Base-by-base conservation (phyloP, 2,329 filamentous ascomycete genomes). In the Dactylonectria macrodidyma region DNA sequence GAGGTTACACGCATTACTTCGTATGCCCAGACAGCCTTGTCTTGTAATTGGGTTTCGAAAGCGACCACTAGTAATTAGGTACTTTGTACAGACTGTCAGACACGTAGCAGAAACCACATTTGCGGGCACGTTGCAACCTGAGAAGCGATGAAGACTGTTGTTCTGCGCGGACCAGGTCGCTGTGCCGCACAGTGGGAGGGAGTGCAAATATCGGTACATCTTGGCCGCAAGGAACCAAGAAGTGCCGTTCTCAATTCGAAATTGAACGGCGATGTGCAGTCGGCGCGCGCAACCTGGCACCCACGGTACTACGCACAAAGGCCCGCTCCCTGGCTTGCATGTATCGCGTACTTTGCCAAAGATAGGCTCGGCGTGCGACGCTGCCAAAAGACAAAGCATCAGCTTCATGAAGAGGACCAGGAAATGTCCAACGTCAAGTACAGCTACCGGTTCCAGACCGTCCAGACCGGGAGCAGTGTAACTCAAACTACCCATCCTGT, bases 121-220 rank as follows among this genome's bases (percentile, higher is more conserved):
- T 30, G 26, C 33, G 51, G 51, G 46, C 58, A 24, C 19, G 38
- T 46, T 59, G 55, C 62, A 62, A 44, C 47, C 41, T 54, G 50
- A 30, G 50, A 51, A 36, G 54, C 58, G 60, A 68, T 66, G 69
- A 66, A 67, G 24, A 68, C 66, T 63, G 60, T 19, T 61, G 58
- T 50, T 50, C 59, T 72, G 19, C 47, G 58, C 48, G 38, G 44
- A 61, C 41, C 57, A 59, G 61, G 57, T 54, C 33, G 10, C 14
- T 19, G 47, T 63, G 50, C 14, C 24, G 47, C 19, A 44, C 41
- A 50, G 14, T n/a, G 62, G 66, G 63, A 26, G 47, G 64, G n/a
- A 55, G 72, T 73, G 69, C 70, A 66, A 73, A 72, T 73, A 73
- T 72, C 72, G 50, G 16, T 19, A 26, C 48, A 19, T n/a, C 14